Evolutionary conservation across 306 rosid genomes (phyloP).

Genomic region (Glycine soja): DNA sequence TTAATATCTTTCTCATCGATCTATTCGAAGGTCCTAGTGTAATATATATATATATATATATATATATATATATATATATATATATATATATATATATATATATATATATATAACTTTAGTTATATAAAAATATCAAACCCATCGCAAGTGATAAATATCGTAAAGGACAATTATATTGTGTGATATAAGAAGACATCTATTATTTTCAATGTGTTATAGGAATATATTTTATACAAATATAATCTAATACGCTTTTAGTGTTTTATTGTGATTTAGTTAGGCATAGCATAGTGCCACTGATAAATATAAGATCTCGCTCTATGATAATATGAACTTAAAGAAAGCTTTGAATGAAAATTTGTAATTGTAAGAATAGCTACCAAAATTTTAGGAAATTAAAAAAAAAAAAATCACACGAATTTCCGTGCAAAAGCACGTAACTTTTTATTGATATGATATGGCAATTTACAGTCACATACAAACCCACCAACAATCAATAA

Average conservation of each 20-base stretch:
- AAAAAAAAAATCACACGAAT: not conserved
- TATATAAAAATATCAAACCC: not conserved
- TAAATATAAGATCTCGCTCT: not conserved
- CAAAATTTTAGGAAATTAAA: not conserved
- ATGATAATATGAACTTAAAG: not conserved
- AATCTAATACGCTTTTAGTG: not conserved
- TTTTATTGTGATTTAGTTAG: not conserved
- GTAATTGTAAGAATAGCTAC: not conserved
- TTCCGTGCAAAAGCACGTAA: not conserved
- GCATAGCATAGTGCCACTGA: not conserved
- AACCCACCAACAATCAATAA: not conserved
- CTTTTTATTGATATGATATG: constrained; percentile 1
- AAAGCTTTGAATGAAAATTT: not conserved
- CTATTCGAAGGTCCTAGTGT: not conserved
- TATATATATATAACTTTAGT: not conserved
- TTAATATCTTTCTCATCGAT: not conserved
- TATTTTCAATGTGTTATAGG: not conserved
- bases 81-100: too few relatives aligned
- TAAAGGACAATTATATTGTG: not conserved
- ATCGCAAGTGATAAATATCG: not conserved
- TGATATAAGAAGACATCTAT: not conserved
- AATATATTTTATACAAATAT: not conserved
- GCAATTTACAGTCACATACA: not conserved
- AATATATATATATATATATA: too few relatives aligned
- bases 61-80: too few relatives aligned